Evolutionary conservation across 768 basidiomycete species (phyloP).

Genomic region (Collybia nuda): DNA sequence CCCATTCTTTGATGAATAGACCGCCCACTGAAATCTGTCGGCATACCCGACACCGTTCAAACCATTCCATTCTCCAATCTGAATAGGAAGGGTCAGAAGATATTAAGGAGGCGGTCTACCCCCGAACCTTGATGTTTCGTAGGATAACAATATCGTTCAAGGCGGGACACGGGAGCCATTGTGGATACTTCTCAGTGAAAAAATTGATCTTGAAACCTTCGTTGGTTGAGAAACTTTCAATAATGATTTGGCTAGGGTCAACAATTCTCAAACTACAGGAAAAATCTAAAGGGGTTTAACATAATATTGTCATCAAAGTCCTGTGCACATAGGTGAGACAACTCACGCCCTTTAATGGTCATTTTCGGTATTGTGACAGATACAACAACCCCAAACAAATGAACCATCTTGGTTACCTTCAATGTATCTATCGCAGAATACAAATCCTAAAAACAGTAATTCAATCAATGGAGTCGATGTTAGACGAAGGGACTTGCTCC

Average conservation of each 20-base stretch:
- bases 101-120: not conserved
- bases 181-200: constrained; percentile 46
- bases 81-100: not conserved
- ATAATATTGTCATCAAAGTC: not conserved
- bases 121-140: constrained; percentile 46
- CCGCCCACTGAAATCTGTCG: constrained; percentile 53
- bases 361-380: constrained; percentile 10
- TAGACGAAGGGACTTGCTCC: not conserved
- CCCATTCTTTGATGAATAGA: constrained; percentile 42
- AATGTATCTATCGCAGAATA: constrained; percentile 14
- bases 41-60: constrained; percentile 43
- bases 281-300: constrained; percentile 37
- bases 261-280: constrained; percentile 41
- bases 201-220: constrained; percentile 41
- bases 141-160: constrained; percentile 54
- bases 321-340: not conserved
- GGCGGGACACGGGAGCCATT: constrained; percentile 51
- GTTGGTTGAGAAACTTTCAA: constrained; percentile 17
- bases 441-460: constrained; percentile 8
- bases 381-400: constrained; percentile 24
- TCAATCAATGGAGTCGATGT: not conserved
- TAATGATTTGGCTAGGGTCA: constrained; percentile 48
- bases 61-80: constrained; percentile 31
- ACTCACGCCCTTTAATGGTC: constrained; percentile 23
- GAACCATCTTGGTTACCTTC: constrained; percentile 4